A percentile compares a stretch with the other conserved stretches of the same genome.
Evolutionary conservation across 2,329 filamentous ascomycete genomes (phyloP).

Genomic region (Verticillium albo-atrum): DNA sequence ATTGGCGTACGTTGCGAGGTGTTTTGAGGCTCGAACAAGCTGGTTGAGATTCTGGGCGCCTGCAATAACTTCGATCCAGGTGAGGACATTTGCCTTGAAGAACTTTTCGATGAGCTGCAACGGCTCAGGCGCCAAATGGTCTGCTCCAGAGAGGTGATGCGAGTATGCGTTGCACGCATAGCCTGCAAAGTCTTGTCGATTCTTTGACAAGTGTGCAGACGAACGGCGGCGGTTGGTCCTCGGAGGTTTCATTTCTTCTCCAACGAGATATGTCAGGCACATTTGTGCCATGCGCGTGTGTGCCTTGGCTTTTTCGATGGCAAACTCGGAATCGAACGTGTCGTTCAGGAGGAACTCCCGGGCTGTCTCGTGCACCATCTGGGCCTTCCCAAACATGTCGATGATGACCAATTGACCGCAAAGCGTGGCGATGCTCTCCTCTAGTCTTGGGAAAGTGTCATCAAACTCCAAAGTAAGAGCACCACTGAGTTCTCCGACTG

Average conservation of each 20-base stretch:
- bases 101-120: slow-evolving; percentile 22
- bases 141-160: slow-evolving; percentile 25
- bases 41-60: not conserved
- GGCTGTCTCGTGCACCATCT: slow-evolving; percentile 34
- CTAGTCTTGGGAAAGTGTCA: slow-evolving; percentile 20
- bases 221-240: slow-evolving; percentile 14
- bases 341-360: slow-evolving; percentile 22
- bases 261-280: slow-evolving; percentile 27
- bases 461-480: slow-evolving; percentile 28
- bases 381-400: slow-evolving; percentile 23
- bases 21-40: not conserved
- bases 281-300: slow-evolving; percentile 26
- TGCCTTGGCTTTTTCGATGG: slow-evolving; percentile 18
- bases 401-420: slow-evolving; percentile 32
- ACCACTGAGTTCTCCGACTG: slow-evolving; percentile 24
- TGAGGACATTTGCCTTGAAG: slow-evolving; percentile 25
- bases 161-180: slow-evolving; percentile 27
- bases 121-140: slow-evolving; percentile 13
- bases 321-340: slow-evolving; percentile 22
- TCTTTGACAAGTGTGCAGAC: slow-evolving; percentile 2
- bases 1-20: slow-evolving; percentile 13
- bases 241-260: slow-evolving; percentile 28
- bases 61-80: slow-evolving; percentile 28
- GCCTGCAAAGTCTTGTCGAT: slow-evolving; percentile 12
- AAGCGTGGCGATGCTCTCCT: slow-evolving; percentile 19